Percentiles rank a stretch among this genome's conserved stretches.
These are phyloP conservation scores for Kazachstania bromeliacearum DNA, from an alignment of 805 yeast genomes.

Conservation along the genomic window DNA sequence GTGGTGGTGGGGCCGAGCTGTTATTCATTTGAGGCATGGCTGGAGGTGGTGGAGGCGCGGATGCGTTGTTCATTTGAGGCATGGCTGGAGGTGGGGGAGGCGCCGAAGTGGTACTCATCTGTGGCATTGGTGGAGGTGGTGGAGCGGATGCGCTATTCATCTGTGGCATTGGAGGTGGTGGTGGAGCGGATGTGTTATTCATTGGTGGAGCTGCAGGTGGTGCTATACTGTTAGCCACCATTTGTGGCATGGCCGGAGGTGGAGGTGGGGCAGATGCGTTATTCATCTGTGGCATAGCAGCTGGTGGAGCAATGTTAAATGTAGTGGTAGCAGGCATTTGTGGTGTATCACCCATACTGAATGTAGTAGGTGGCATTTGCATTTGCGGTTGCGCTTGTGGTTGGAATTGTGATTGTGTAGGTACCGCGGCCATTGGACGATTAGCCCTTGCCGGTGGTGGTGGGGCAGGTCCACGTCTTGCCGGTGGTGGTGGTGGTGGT, in stretches of 20 bases:
- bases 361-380: slow-evolving; percentile 2
- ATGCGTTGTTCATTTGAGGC: slow-evolving; percentile 4
- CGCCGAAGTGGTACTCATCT: slow-evolving; percentile 5
- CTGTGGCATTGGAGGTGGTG: slow-evolving; percentile 17
- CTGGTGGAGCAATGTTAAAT: slow-evolving; percentile 3
- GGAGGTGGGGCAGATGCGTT: slow-evolving; percentile 6
- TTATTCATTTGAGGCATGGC: slow-evolving; percentile 6
- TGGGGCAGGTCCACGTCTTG: slow-evolving; percentile 26
- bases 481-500: slow-evolving; percentile 22
- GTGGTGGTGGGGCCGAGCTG: slow-evolving; percentile 16
- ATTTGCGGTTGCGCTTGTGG: slow-evolving; percentile 6
- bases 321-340: neutral
- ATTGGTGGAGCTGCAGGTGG: slow-evolving; percentile 12
- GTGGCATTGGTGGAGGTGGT: slow-evolving; percentile 10
- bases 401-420: slow-evolving; percentile 11
- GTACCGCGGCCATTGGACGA: slow-evolving; percentile 19
- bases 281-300: slow-evolving; percentile 9
- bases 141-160: slow-evolving; percentile 8
- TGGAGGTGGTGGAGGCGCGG: slow-evolving; percentile 14
- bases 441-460: slow-evolving; percentile 15
- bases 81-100: slow-evolving; percentile 5
- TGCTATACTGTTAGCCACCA: neutral
- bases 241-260: slow-evolving; percentile 13
- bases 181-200: no score
- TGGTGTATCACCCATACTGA: neutral